Evolutionary conservation across 441 rosid genomes (phyloP), one percentile per base, ranked within the genome.

Genomic region (Viola pubescens): DNA sequence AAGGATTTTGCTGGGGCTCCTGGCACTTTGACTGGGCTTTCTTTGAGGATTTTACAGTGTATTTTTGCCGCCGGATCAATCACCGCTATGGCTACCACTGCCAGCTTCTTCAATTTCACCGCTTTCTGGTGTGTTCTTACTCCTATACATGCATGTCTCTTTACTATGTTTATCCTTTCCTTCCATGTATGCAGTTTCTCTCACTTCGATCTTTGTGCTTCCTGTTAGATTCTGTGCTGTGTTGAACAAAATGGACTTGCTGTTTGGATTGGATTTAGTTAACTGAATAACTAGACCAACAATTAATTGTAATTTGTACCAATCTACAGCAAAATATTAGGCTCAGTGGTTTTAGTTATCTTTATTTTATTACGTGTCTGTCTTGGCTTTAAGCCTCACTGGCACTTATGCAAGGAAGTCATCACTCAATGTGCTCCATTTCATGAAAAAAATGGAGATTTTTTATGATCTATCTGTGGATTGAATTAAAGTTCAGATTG

Each of bases 1-100:
- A 86, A 70, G 84, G 83, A 77, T 69, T 82, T 88, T 73, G 80
- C 89, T 52, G 96, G 95, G 54, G 80, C 88, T 48, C 98, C 98
- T 5, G 95, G 96, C 73, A 88, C 96, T 56, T 60, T 79, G 74
- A 84, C 91, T 51, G 86, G 78, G 47, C 77, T 88, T 45, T 67
- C 63, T 66, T 70, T 88, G 76, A 83, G 96, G 80, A 68, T 85
- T 58, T 69, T 74, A 1, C 96, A 86, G 74, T 83, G 81, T 73
- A 67, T 79, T 47, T 88, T 88, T 61, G 96, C 98, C 8, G 88
- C 79, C 66, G 89, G 76, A 48, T 83, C 98, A 3, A 85, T 88
- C 70, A 80, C 82, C 63, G 79, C 78, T 51, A 85, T 83, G 81
- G 74, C 82, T 41, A 73, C 91, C 59, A 82, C 92, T 16, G n/a